Evolutionary conservation across 805 yeast species (phyloP), one percentile per base, ranked within the genome.

Genomic region (Metschnikowia amazonensis): DNA sequence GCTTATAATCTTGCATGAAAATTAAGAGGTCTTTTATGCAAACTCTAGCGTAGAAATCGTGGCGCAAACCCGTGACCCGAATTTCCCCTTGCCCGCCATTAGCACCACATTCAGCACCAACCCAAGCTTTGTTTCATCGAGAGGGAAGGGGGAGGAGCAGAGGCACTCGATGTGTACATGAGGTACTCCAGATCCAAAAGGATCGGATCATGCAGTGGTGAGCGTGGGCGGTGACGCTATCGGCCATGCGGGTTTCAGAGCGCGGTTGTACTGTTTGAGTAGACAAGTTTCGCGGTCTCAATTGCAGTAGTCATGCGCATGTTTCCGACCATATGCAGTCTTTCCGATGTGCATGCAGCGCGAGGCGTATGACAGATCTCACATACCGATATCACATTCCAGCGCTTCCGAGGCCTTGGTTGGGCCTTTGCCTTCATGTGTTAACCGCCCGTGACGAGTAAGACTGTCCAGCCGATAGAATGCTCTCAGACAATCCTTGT

Each of bases 381-480:
- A 18, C 32, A 20, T 27, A 28, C 27, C 32, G 11, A 11, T 6
- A 4, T 27, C 17, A 18, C 27, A 18, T 18, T 18, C 33, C 33
- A 37, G 23, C 3, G n/a, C 17, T 14, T 33, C 24, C 23, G 36
- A 20, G 24, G 36, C 10, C 9, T 13, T 33, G 2, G 5, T 5
- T 18, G 11, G 24, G 25, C 25, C 36, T 14, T 30, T 11, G 16
- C 6, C 20, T 5, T 25, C 16, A 17, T 50, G 53, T 17, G 49
- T 46, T 28, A 49, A 44, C 36, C 49, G 46, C 42, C 46, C 47
- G 35, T 55, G 58, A 20, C 58, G 44, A 43, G 30, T 44, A 18
- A 51, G 37, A 29, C 52, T 44, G 42, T 55, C 58, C 55, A 51
- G 57, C 17, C 58, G 55, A 44, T 52, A 52, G 23, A 55, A 55